Conservation (phyloP, 2,329 filamentous ascomycete species). For the Alternaria dauci region DNA sequence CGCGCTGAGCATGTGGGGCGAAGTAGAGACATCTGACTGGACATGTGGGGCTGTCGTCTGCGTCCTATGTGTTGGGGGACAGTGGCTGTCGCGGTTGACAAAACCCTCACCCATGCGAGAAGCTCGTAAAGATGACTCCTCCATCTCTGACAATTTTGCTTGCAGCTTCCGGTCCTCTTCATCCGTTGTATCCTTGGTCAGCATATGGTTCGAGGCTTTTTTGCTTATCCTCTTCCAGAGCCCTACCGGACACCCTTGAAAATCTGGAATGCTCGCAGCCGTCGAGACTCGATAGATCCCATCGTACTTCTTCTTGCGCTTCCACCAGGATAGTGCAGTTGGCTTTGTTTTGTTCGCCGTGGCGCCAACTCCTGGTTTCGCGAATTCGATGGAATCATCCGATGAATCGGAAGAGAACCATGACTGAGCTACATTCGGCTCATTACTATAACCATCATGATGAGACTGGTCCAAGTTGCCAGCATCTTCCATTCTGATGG, state of each 20-base stretch:
- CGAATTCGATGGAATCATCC: neutral
- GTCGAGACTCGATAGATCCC: neutral
- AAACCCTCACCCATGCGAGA: neutral
- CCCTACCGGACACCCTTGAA: neutral
- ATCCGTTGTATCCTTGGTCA: neutral
- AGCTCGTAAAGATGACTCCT: neutral
- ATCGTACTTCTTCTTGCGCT: neutral
- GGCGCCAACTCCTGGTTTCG: neutral
- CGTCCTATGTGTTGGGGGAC: neutral
- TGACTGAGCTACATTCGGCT: neutral
- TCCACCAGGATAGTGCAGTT: constrained; percentile 1
- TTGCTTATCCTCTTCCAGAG: constrained; percentile 8
- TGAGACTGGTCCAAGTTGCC: neutral
- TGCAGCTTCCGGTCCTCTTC: neutral
- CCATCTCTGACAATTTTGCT: neutral
- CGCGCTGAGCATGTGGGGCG: neutral
- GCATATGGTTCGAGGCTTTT: neutral
- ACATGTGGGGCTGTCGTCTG: neutral
- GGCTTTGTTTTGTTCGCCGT: neutral
- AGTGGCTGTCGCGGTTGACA: neutral
- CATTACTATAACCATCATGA: neutral
- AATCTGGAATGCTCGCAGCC: neutral
- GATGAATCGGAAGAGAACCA: constrained; percentile 13
- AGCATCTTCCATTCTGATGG: neutral
- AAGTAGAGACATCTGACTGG: neutral